Base-by-base conservation (phyloP, 371 early-diverging fungal species). In the Massospora cicadina region DNA sequence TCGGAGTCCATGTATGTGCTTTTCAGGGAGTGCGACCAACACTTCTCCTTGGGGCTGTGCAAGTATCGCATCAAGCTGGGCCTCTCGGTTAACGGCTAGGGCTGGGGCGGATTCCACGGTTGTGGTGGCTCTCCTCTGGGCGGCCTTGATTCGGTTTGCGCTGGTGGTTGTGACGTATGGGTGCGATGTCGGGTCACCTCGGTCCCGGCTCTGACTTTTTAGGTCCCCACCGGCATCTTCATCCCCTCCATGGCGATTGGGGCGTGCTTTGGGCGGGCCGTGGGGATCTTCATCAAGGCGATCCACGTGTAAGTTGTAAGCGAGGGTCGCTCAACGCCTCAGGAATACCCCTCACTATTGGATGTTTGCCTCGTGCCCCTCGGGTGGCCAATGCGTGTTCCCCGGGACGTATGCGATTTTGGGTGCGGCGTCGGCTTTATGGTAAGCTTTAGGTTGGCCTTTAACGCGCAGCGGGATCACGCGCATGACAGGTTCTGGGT, bases 331-430 rank as follows among this genome's bases (percentile, higher is more conserved):
- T 33, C 12, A 63, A 12, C 65, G 54, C 21, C 66, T 25, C 72
- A 79, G 77, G 17, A 71, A 81, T 2, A 75, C 83, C 60, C 89
- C 89, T 0, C 76, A 79, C 29, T 84, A 83, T 66, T 74, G 79
- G 27, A 67, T 90, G n/a, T 90, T 90, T 68, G 68, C 88, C 33
- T 79, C 79, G 26, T 90, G 90, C 67, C 78, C 81, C 30, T 84
- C 88, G 21, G 90, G 43, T 57, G 29, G 31, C 10, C 62, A 80
- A 74, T 95, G 96, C 70, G 85, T 97, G 32, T 89, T 88, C 0
- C 91, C 94, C 0, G 98, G 97, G 26, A 89, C 93, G 1, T 98
- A 96, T 74, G 94, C 98, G 25, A 88, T 98, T 67, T 78, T 98
- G 24, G 98, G 97, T 27, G 95, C 96, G 23, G 93, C 93, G 0